These are phyloP conservation scores for Claviceps sp. DNA, from an alignment of 2,329 filamentous ascomycete genomes.

Conservation along the genomic window DNA sequence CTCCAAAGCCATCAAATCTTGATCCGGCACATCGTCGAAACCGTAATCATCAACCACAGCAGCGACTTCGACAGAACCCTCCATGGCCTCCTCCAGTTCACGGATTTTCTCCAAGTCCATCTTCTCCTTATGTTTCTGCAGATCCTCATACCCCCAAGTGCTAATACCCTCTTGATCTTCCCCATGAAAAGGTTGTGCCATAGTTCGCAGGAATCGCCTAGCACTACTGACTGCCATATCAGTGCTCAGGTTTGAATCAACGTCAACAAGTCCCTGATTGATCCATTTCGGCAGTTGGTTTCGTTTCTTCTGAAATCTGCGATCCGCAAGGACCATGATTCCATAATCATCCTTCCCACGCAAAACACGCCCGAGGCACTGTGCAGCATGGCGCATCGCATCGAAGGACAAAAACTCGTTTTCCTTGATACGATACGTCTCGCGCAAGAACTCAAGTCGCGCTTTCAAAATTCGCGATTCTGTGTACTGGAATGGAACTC, in stretches of 20 bases:
- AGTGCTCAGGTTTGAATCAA: constrained; percentile 80
- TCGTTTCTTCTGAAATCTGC: constrained; percentile 84
- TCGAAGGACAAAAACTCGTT: constrained; percentile 98
- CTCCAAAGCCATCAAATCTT: constrained; percentile 42
- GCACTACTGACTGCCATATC: constrained; percentile 88
- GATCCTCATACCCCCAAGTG: constrained; percentile 74
- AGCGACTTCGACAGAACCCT: constrained; percentile 11
- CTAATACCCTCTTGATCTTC: constrained; percentile 85
- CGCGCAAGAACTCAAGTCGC: constrained; percentile 85
- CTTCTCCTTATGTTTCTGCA: constrained; percentile 67
- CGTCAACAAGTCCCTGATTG: constrained; percentile 70
- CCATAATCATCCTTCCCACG: constrained; percentile 97
- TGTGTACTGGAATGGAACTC: constrained; percentile 96
- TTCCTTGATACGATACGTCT: constrained; percentile 92
- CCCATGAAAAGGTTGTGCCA: constrained; percentile 79
- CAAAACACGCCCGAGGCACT: constrained; percentile 87
- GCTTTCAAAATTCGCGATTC: constrained; percentile 95
- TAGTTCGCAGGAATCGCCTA: constrained; percentile 76
- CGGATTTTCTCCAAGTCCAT: constrained; percentile 54
- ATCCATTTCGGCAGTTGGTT: constrained; percentile 94
- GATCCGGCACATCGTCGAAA: constrained; percentile 38
- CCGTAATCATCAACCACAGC: constrained; percentile 28
- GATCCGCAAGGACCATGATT: constrained; percentile 97
- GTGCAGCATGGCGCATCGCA: constrained; percentile 96
- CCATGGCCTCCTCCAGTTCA: constrained; percentile 38